A percentile compares a stretch with the other conserved stretches of the same genome.
Conservation (phyloP, 148 eudicot genomes). For the Persicaria maculosa region DNA sequence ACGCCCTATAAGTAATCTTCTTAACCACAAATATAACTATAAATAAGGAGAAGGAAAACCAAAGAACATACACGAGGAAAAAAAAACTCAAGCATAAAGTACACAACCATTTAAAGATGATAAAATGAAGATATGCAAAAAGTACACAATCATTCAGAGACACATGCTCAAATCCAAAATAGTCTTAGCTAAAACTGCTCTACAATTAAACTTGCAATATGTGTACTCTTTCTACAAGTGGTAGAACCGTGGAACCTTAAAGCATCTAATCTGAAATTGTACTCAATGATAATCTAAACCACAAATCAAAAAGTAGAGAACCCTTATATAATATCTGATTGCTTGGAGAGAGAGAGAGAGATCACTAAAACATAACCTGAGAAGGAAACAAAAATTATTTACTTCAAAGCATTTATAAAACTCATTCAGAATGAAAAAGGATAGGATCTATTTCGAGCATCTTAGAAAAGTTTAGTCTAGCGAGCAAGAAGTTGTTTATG, state of each 20-base stretch:
- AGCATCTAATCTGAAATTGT: not conserved
- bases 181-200: not conserved
- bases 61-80: not conserved
- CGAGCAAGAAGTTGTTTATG: not conserved
- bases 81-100: not conserved
- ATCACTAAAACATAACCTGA: not conserved
- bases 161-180: not conserved
- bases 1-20: not conserved
- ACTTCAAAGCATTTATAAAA: constrained; percentile 3
- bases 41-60: not conserved
- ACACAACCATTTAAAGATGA: too few species aligned
- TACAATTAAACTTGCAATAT: not conserved
- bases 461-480: not conserved
- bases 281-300: constrained; percentile 2
- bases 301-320: not conserved
- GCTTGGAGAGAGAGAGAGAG: not conserved
- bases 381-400: not conserved
- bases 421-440: not conserved
- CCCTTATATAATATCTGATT: not conserved
- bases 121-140: too few species aligned
- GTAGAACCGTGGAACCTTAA: not conserved
- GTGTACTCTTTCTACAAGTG: not conserved
- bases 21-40: constrained; percentile 6
- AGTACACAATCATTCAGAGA: not conserved
- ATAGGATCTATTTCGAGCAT: not conserved